Evolutionary conservation across 75 land plant genomes (phyloP).

Genomic region (Selaginella moellendorffii): DNA sequence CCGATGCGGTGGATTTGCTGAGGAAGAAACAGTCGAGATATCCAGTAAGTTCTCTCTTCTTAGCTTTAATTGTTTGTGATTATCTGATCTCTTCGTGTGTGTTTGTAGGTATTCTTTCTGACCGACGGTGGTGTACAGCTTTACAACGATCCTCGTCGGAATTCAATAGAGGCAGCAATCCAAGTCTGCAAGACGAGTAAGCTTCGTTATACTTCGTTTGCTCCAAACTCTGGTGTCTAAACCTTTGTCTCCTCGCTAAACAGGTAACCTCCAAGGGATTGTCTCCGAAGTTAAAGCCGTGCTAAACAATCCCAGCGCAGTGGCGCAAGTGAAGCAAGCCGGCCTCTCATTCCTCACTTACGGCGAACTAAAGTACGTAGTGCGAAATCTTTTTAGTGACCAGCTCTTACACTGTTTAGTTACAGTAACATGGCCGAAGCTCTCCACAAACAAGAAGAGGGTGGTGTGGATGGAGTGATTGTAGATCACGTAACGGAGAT

Average conservation of each 20-base stretch:
- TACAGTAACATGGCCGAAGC: slow-evolving; percentile 73
- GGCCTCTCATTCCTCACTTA: slow-evolving; percentile 56
- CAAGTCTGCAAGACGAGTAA: slow-evolving; percentile 36
- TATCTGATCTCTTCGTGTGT: not conserved
- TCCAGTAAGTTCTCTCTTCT: slow-evolving; percentile 41
- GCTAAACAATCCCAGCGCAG: slow-evolving; percentile 36
- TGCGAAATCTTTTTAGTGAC: not conserved
- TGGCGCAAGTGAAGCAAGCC: slow-evolving; percentile 37
- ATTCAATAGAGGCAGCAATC: slow-evolving; percentile 65
- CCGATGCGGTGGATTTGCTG: slow-evolving; percentile 59
- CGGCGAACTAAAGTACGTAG: slow-evolving; percentile 68
- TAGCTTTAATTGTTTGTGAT: not conserved
- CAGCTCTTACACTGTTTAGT: not conserved
- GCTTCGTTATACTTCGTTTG: no score
- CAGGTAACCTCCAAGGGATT: slow-evolving; percentile 59
- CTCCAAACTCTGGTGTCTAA: no score
- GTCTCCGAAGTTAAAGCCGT: slow-evolving; percentile 73
- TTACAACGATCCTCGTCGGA: slow-evolving; percentile 48
- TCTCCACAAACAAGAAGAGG: slow-evolving; percentile 51
- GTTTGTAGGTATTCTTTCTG: slow-evolving; percentile 53
- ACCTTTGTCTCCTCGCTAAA: no score
- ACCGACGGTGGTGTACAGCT: slow-evolving; percentile 54
- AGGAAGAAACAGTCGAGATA: slow-evolving; percentile 37
- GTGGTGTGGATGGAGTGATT: slow-evolving; percentile 73
- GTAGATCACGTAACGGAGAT: slow-evolving; percentile 84